Evolutionary conservation across 305 asterid species (phyloP), one percentile per base, ranked within the genome.

Genomic region (Fraxinus sp.): DNA sequence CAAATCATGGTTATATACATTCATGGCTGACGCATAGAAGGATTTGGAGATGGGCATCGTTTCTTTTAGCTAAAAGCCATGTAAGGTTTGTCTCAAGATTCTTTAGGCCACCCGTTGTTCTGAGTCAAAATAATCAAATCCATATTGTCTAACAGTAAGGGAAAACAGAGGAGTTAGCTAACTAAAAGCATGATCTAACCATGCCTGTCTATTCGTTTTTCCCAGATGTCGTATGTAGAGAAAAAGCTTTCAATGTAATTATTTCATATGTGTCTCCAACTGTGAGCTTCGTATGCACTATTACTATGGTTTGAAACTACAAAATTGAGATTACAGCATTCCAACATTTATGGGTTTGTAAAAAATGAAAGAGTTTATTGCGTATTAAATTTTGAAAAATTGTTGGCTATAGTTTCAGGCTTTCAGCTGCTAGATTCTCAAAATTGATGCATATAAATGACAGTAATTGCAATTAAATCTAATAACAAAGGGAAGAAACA

Each of bases 31-130:
- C 7, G 3, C 33, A 59, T 36, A 37, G 9, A 79, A 66, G 82
- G 20, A 20, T 79, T 66, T 79, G 64, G 66, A 16, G 11, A 37
- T 79, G 77, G 77, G 75, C 22, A 32, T 70, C 75, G 35, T 70
- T 28, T 70, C 75, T 70, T 70, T 70, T 30, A 11, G 75, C 37
- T 30, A 5, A 30, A 70, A 14, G 41, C 39, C 24, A 70, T 10
- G 7, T 41, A 26, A 68, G 77, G 7, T 13, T 64, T 41, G 64
- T 64, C 77, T 66, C 33, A 49, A 79, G 18, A 10, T 66, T 79
- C 62, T 64, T 39, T 26, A 79, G 77, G 74, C 39, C 66, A 35
- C 24, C 64, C n/a, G 16, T 14, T 70, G 20, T 28, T 70, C 3
- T 0, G 18, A 30, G 22, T 14, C 75, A 70, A 30, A 70, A 70